Conservation (phyloP, 2,329 filamentous ascomycete species). For the Phialemoniopsis sp. region DNA sequence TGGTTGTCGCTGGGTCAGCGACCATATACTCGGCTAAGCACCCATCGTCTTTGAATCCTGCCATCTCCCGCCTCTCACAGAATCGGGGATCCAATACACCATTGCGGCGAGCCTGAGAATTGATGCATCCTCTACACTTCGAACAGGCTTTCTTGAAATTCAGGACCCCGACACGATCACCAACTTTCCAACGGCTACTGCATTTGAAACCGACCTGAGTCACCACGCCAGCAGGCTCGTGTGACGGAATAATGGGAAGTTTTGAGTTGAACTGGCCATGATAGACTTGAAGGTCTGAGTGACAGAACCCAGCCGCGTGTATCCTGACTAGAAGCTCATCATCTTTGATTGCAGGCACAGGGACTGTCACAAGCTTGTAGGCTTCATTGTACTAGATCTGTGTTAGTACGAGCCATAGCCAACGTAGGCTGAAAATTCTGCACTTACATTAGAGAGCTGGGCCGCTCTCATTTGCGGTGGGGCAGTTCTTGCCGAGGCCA, state of each 20-base stretch:
- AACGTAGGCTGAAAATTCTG: too few relatives aligned
- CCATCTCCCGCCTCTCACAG: constrained; percentile 23
- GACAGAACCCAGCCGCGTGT: constrained; percentile 29
- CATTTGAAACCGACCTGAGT: constrained; percentile 18
- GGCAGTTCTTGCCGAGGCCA: too few relatives aligned
- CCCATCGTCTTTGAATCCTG: constrained; percentile 26
- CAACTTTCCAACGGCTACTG: constrained; percentile 16
- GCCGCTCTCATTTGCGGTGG: too few relatives aligned
- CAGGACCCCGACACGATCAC: constrained; percentile 27
- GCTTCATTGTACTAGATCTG: constrained; percentile 19
- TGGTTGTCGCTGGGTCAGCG: constrained; percentile 23
- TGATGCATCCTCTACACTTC: constrained; percentile 19
- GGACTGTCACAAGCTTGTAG: constrained; percentile 15
- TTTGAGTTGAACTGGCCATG: constrained; percentile 23
- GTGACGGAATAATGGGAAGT: constrained; percentile 24
- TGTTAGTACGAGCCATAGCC: background rate
- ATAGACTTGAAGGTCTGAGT: constrained; percentile 28
- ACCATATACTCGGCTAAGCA: constrained; percentile 27
- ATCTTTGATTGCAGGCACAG: constrained; percentile 15
- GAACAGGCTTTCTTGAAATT: constrained; percentile 27
- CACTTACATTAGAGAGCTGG: too few relatives aligned
- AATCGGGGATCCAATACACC: constrained; percentile 19
- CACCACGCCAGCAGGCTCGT: constrained; percentile 28
- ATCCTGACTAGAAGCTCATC: constrained; percentile 24
- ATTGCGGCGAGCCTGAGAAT: constrained; percentile 9